Evolutionary conservation across 2,329 filamentous ascomycete species (phyloP).

Genomic region (Nakataea oryzae): DNA sequence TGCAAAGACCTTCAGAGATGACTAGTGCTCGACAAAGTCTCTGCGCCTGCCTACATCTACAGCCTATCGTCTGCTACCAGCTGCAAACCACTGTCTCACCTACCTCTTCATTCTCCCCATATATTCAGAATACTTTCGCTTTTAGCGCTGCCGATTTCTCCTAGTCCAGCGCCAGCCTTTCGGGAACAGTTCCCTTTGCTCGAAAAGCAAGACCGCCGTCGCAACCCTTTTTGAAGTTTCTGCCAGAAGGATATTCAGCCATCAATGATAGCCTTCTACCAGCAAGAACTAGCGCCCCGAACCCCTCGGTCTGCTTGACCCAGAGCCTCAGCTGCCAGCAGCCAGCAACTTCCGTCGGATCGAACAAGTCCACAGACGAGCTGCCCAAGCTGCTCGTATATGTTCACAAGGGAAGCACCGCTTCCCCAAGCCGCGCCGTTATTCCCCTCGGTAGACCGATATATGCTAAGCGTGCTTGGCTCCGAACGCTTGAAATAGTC

Average conservation of each 20-base stretch:
- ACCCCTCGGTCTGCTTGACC: too few relatives aligned
- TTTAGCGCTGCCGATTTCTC: neutral
- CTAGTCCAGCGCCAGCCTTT: neutral
- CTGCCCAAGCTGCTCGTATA: too few relatives aligned
- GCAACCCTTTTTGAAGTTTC: neutral
- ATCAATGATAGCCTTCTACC: too few relatives aligned
- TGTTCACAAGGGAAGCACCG: neutral
- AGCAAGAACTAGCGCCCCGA: too few relatives aligned
- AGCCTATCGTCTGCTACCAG: neutral
- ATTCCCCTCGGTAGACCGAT: neutral
- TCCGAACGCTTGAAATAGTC: too few relatives aligned
- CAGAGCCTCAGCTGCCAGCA: neutral
- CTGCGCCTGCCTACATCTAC: too few relatives aligned
- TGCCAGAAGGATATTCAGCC: too few relatives aligned
- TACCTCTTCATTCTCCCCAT: neutral
- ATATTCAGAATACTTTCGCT: neutral
- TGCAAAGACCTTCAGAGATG: neutral
- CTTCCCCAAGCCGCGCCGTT: neutral
- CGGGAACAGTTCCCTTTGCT: neutral
- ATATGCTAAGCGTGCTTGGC: neutral
- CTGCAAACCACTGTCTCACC: neutral
- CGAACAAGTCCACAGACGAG: too few relatives aligned
- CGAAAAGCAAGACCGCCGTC: neutral
- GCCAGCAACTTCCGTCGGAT: neutral
- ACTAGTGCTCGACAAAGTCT: neutral